Base-by-base conservation (phyloP, 2,329 filamentous ascomycete genomes). In the Lachnellula suecica region DNA sequence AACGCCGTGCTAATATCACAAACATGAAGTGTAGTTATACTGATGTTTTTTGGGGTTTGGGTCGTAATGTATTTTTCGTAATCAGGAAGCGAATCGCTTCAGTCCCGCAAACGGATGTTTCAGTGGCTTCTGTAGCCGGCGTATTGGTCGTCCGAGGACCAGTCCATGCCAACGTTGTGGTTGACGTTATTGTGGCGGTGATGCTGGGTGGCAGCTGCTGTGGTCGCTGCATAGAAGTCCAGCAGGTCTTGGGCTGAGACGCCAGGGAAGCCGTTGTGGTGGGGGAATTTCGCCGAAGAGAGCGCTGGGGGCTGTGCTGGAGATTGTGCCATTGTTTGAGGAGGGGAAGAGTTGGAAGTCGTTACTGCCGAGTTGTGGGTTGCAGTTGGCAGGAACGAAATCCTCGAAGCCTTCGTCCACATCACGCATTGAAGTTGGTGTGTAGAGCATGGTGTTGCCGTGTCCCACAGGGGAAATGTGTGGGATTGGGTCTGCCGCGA, bases 401-500 rank as follows among this genome's bases (percentile, higher is more conserved):
- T 64, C 62, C 23, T 62, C 60, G 40, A 65, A 67, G 3, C 63
- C 64, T 50, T 90, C 86, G 54, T 91, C 87, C 23, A 83, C 75
- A 22, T 82, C 79, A 17, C 74, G 73, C 54, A 83, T 69, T 0
- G 84, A 85, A 38, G 78, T 77, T 44, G 87, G 84, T 9, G 87
- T 87, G 70, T 79, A 87, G 27, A 90, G 77, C 72, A 89, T 88
- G 1, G 83, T 73, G 54, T 87, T 84, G 31, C 80, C 78, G 62
- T 89, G 86, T 4, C 84, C 87, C 49, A 78, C 76, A 8, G 87
- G 86, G 3, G 87, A 91, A 56, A 90, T 79, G 55, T 89, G 85
- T 23, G 76, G 71, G 31, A 69, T 66, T 6, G 70, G 61, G 34
- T 65, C 58, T n/a, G 57, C 42, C 23, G 43, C 52, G 40, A 59